phyloP scores from a whole-genome alignment of 2,329 filamentous ascomycete species.

The Cladosporium velox region DNA sequence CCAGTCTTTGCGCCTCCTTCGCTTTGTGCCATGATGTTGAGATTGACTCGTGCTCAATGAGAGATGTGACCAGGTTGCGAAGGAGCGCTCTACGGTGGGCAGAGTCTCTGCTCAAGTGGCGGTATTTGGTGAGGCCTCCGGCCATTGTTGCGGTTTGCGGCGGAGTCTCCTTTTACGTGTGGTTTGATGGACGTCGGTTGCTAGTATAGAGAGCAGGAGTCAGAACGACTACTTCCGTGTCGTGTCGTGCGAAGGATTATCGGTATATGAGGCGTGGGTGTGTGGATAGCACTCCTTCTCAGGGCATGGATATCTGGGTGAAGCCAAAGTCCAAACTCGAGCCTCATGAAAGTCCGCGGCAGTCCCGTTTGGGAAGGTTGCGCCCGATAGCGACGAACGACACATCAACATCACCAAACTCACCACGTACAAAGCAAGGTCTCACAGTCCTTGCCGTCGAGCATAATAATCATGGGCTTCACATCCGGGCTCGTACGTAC shows the following conservation, averaged over 20 bases:
- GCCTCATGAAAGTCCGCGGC: slow-evolving; percentile 12
- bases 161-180: neutral
- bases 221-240: neutral
- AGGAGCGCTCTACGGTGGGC: slow-evolving; percentile 89
- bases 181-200: neutral
- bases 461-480: slow-evolving; percentile 48
- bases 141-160: slow-evolving; percentile 63
- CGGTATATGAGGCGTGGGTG: neutral
- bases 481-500: slow-evolving; percentile 52
- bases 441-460: slow-evolving; percentile 14
- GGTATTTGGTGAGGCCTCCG: slow-evolving; percentile 82
- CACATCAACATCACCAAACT: slow-evolving; percentile 13
- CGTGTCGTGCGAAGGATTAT: neutral
- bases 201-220: neutral
- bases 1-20: slow-evolving; percentile 91
- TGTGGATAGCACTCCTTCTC: neutral
- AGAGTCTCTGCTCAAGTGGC: slow-evolving; percentile 82
- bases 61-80: slow-evolving; percentile 91
- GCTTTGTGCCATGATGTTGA: slow-evolving; percentile 95
- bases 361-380: slow-evolving; percentile 13
- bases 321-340: slow-evolving; percentile 10
- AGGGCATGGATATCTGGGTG: neutral
- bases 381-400: slow-evolving; percentile 3
- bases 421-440: neutral
- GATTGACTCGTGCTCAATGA: slow-evolving; percentile 91